Evolutionary conservation across 2,329 filamentous ascomycete species (phyloP), one percentile per base, ranked within the genome.

Genomic region (Epichloe sp.): DNA sequence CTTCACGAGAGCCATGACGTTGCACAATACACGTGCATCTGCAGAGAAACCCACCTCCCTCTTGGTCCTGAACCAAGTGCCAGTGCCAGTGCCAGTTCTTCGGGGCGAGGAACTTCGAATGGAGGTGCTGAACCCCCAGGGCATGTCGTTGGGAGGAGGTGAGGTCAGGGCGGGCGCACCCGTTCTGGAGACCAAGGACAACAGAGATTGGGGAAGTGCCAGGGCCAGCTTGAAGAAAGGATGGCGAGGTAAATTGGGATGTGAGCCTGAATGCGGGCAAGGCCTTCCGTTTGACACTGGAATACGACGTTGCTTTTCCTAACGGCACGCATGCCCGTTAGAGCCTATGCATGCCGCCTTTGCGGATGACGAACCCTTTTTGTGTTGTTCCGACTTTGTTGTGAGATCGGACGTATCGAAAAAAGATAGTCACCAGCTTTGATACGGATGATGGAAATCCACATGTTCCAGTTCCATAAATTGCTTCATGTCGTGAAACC

Each of bases 241-340:
- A 64, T 8, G 78, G 79, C 6, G 75, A 81, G 65, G 62, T 82
- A 5, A 61, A 62, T 48, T 83, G 79, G 77, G 70, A 75, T 51
- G 71, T 82, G 11, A 68, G 63, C 48, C 62, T 83, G 43, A 73
- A 78, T 54, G 70, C 76, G 0, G 76, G 78, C 31, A 68, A 71
- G 57, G 71, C 72, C 5, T 73, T 76, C 10, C 72, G 71, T 60
- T 62, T 84, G 56, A 65, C 67, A n/a, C 59, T 85, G 55, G 77
- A 80, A 65, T 84, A 83, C 63, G 74, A 77, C 58, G 72, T 79
- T 19, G 71, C 69, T 36, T 69, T 77, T 55, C 79, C 80, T 2
- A 62, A 60, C 14, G 71, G 71, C 10, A 74, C 78, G 54, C 61
- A 52, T 40, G 49, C 52, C 15, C 14, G n/a, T 15, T 49, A 34